Percentiles rank a stretch among this genome's conserved stretches.
Conservation (phyloP, 2,329 filamentous ascomycete genomes). For the Penicillium sp. region DNA sequence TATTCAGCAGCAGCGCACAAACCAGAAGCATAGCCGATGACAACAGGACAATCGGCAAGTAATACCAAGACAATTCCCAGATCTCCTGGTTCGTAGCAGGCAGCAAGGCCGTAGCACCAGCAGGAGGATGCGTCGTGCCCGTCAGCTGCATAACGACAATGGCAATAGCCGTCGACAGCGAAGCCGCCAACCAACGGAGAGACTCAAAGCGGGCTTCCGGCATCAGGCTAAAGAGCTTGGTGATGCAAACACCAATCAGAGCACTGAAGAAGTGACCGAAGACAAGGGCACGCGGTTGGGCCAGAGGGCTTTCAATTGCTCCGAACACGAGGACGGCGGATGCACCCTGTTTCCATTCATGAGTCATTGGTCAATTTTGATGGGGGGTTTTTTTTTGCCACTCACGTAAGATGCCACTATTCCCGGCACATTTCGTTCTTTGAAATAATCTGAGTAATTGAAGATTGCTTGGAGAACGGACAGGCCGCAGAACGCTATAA, state of each 20-base stretch:
- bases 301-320: slow-evolving; percentile 34
- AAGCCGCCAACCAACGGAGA: slow-evolving; percentile 34
- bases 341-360: slow-evolving; percentile 23
- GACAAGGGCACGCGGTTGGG: slow-evolving; percentile 34
- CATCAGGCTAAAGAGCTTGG: slow-evolving; percentile 35
- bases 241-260: slow-evolving; percentile 32
- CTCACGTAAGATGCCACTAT: slow-evolving; percentile 31
- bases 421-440: slow-evolving; percentile 25
- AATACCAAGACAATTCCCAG: slow-evolving; percentile 35
- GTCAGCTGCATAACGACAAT: slow-evolving; percentile 37
- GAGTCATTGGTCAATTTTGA: not conserved
- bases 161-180: slow-evolving; percentile 29
- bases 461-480: slow-evolving; percentile 28
- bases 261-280: slow-evolving; percentile 37
- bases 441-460: slow-evolving; percentile 30
- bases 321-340: slow-evolving; percentile 36
- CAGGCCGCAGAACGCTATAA: slow-evolving; percentile 29
- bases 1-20: slow-evolving; percentile 34
- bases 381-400: not conserved
- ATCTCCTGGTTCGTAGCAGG: slow-evolving; percentile 30
- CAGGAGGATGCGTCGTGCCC: slow-evolving; percentile 35
- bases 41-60: slow-evolving; percentile 31
- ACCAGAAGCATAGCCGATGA: slow-evolving; percentile 31
- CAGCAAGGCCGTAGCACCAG: slow-evolving; percentile 36
- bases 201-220: slow-evolving; percentile 30